Evolutionary conservation across 2,329 filamentous ascomycete genomes (phyloP).

Genomic region (Epichloe sylvatica): DNA sequence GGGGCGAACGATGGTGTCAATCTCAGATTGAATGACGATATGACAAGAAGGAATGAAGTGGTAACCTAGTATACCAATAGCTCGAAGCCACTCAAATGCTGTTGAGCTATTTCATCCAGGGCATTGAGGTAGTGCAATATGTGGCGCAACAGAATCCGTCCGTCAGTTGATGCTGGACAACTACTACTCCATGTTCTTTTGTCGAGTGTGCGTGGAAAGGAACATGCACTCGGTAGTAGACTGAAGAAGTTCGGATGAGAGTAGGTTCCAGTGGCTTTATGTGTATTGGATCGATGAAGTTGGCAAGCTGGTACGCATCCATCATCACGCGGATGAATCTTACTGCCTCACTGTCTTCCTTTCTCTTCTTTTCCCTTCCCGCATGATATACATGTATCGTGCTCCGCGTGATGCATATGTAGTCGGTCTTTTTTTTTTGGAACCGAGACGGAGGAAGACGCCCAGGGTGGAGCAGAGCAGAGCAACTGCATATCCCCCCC

Average conservation of each 20-base stretch:
- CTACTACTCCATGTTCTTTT: no score
- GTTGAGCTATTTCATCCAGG: background rate
- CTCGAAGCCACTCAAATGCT: no score
- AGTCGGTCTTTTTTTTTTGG: background rate
- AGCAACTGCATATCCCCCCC: no score
- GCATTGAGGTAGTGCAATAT: background rate
- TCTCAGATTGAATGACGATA: background rate
- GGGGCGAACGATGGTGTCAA: background rate
- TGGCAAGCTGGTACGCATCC: background rate
- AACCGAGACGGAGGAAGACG: background rate
- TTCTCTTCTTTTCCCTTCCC: background rate
- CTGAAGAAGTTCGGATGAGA: background rate
- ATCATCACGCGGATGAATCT: background rate
- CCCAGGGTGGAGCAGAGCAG: no score
- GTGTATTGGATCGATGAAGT: background rate
- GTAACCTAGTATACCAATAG: background rate
- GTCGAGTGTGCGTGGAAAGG: background rate
- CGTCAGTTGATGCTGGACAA: background rate
- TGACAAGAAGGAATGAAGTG: background rate
- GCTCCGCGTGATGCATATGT: background rate
- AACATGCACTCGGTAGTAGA: background rate
- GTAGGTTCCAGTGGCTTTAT: background rate
- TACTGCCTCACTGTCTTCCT: background rate
- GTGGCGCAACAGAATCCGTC: background rate
- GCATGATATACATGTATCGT: background rate